These are phyloP conservation scores for Podaxis sp. DNA, from an alignment of 768 basidiomycete genomes.

Conservation along the genomic window DNA sequence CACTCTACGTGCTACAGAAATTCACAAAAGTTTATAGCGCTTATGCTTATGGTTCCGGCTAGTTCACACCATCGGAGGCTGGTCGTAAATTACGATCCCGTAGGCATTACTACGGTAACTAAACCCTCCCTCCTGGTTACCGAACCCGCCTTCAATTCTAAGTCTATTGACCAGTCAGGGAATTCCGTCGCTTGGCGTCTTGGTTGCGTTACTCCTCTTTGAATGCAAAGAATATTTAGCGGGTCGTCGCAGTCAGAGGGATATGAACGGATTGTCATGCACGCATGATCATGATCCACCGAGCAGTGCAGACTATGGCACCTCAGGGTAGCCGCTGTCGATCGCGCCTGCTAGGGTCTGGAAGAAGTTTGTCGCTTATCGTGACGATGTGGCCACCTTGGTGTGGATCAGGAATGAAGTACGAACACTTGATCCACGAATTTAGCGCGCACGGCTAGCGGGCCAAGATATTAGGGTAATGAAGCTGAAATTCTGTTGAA, in stretches of 20 bases:
- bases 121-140: not conserved
- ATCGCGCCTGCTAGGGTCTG: not conserved
- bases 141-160: not conserved
- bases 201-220: not conserved
- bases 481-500: too few species aligned
- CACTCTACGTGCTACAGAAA: too few species aligned
- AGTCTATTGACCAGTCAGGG: not conserved
- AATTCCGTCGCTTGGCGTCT: not conserved
- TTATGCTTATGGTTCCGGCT: not conserved
- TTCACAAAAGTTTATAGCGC: too few species aligned
- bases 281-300: too few species aligned
- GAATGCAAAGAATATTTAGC: not conserved
- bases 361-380: not conserved
- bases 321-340: not conserved
- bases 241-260: too few species aligned
- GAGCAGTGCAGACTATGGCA: too few species aligned
- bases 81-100: not conserved
- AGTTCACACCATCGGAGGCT: not conserved
- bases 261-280: too few species aligned
- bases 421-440: too few species aligned
- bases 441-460: too few species aligned
- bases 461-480: too few species aligned
- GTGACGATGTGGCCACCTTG: too few species aligned
- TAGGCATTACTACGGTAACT: conserved; percentile 3
- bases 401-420: too few species aligned